Evolutionary conservation across 345 rosid species (phyloP).

Genomic region (Diplotaxis tenuifolia): DNA sequence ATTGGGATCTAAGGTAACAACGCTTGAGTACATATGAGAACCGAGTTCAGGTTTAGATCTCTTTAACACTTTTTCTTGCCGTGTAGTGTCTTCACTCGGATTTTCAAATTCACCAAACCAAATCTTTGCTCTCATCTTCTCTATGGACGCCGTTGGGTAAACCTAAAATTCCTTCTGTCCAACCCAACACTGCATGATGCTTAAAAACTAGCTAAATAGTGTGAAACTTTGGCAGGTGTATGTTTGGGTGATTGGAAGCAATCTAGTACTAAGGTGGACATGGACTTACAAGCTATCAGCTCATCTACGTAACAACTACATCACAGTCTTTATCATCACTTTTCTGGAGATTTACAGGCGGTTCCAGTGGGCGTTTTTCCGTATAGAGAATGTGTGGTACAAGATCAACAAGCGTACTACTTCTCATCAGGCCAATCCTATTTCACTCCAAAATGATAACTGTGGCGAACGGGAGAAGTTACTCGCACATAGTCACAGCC

Average conservation of each 20-base stretch:
- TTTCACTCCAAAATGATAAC: conserved; percentile 30
- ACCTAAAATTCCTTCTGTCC: background rate
- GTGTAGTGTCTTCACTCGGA: conserved; percentile 76
- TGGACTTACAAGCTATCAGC: conserved; percentile 98
- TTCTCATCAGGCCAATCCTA: conserved; percentile 40
- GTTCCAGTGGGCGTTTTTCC: conserved; percentile 95
- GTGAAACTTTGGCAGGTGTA: conserved; percentile 58
- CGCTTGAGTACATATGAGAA: conserved; percentile 1
- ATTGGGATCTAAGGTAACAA: conserved; percentile 94
- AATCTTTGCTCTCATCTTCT: conserved; percentile 51
- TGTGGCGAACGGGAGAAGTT: conserved; percentile 57
- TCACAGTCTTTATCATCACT: conserved; percentile 72
- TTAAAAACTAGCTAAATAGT: background rate
- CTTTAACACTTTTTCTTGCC: background rate
- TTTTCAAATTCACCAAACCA: conserved; percentile 78
- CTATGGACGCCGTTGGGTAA: conserved; percentile 83
- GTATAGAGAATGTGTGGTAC: conserved; percentile 89
- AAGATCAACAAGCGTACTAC: conserved; percentile 54
- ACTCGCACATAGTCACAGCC: conserved; percentile 44
- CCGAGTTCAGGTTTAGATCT: background rate
- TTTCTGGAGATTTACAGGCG: conserved; percentile 79
- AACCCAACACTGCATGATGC: background rate
- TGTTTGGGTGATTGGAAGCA: conserved; percentile 90
- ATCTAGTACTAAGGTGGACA: conserved; percentile 81
- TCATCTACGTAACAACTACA: conserved; percentile 90